Evolutionary conservation across 495 filamentous ascomycete species (phyloP), one percentile per base, ranked within the genome.

Genomic region (Penicillium fimorum): DNA sequence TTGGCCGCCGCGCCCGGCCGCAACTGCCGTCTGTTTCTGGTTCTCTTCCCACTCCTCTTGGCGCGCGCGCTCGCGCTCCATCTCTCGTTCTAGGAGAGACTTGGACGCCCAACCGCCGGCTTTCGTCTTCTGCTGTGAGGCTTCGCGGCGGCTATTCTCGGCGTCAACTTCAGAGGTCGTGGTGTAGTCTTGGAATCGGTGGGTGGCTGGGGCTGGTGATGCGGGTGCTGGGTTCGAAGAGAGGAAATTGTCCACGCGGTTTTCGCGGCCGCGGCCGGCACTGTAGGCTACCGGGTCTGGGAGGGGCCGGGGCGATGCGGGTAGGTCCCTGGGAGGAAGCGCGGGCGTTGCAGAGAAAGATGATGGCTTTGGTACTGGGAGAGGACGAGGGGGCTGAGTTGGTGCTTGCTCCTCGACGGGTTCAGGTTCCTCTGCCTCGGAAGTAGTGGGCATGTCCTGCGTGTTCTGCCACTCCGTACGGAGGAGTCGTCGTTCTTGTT

Each of bases 31-130:
- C 59, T 86, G 86, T 55, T 87, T 82, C 72, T 97, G 94, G n/a
- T 82, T 80, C 53, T 93, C 88, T 63, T 97, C 94, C 94, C 94
- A 98, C 63, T 98, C 94, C 49, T 83, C 79, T 74, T 98, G 94
- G 38, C 93, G 81, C 69, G 96, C 89, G 11, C 95, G 82, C 73
- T 98, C 94, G 59, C 89, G 82, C 70, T 98, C 94, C 90, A 97
- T 96, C 69, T 98, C 94, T 20, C 92, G 85, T 72, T 96, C 92
- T 1, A 97, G 79, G 6, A 98, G 80, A 4, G 88, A 90, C 71
- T 91, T 92, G 51, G 81, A 80, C 1, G 88, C 87, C 86, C 87
- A 90, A 0, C 87, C 87, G 47, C 82, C 86, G 4, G 88, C 85
- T 58, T 85, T 85, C 44, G 87, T 90, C 71, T 88, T 85, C 47